phyloP scores from a whole-genome alignment of 768 basidiomycete genomes.

The Boletus reticuloceps region DNA sequence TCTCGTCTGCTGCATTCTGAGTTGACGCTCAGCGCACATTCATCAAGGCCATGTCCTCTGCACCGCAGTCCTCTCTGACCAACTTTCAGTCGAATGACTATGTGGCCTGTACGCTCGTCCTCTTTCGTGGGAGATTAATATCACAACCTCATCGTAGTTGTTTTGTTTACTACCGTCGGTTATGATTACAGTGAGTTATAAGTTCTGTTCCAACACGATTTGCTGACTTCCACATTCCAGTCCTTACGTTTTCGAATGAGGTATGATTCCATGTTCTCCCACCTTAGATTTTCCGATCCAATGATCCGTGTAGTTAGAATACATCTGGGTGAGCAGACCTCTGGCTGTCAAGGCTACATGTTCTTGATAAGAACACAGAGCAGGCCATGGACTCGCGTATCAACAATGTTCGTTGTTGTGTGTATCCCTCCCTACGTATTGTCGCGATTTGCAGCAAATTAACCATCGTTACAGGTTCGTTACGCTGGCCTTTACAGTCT shows the following conservation, averaged over 20 bases:
- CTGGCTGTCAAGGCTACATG: not conserved
- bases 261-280: not conserved
- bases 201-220: not conserved
- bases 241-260: not conserved
- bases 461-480: conserved; percentile 3
- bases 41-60: too few relatives aligned
- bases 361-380: not conserved
- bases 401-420: conserved; percentile 2
- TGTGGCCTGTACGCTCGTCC: not conserved
- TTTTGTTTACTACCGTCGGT: not conserved
- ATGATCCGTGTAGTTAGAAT: not conserved
- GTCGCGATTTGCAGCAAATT: not conserved
- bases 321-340: conserved; percentile 7
- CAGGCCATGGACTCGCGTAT: conserved; percentile 6
- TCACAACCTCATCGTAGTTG: not conserved
- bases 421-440: not conserved
- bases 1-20: too few relatives aligned
- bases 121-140: not conserved
- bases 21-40: too few relatives aligned
- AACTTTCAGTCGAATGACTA: too few relatives aligned
- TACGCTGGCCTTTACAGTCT: conserved; percentile 3
- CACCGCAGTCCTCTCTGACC: too few relatives aligned
- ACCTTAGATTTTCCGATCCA: not conserved
- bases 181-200: not conserved
- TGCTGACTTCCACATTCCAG: not conserved